Evolutionary conservation across 352 stramenopile genomes (phyloP), one percentile per base, ranked within the genome.

Genomic region (Phytopythium litorale): DNA sequence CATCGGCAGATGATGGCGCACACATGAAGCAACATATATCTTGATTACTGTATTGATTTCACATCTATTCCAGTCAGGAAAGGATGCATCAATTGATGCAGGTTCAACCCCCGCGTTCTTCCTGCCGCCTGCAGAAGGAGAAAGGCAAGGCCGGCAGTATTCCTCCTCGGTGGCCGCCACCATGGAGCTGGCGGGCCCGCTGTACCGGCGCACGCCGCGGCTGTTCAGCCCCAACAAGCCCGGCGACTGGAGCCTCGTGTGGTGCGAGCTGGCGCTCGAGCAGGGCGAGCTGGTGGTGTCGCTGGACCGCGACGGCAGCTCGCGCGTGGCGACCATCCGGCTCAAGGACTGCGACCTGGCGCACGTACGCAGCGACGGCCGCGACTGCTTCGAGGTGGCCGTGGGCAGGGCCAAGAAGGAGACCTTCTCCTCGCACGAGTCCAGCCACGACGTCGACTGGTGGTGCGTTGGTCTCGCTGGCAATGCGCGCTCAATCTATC

Each of bases 361-460:
- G 7, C 87, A 95, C 61, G 84, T 93, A 51, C 84, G 84, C 59
- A 92, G 83, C 63, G 83, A 93, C 53, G 83, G 84, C 48, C 81
- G 83, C 56, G 86, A 94, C 66, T 91, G 84, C 70, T 81, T 96
- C 53, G 87, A 96, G 62, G 71, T 96, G 53, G 82, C 73, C 32
- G 67, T 83, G 13, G 76, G 58, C 60, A 77, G 75, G 59, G 68
- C 65, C 56, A 94, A 92, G 67, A 94, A 92, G 58, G 84, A 96
- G 60, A 91, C 79, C 1, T 89, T 96, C 56, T 88, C 84, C 18
- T 93, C 87, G 7, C 81, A 91, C 55, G 81, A 91, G 61, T 91
- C 79, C 35, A 95, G 84, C 58, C 87, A 91, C 48, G 87, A 96
- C 53, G 78, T 94, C 15, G 87, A 96, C 68, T 96, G 84, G 84